phyloP scores from a whole-genome alignment of 2,329 filamentous ascomycete species.

The Colletotrichum abscissum region DNA sequence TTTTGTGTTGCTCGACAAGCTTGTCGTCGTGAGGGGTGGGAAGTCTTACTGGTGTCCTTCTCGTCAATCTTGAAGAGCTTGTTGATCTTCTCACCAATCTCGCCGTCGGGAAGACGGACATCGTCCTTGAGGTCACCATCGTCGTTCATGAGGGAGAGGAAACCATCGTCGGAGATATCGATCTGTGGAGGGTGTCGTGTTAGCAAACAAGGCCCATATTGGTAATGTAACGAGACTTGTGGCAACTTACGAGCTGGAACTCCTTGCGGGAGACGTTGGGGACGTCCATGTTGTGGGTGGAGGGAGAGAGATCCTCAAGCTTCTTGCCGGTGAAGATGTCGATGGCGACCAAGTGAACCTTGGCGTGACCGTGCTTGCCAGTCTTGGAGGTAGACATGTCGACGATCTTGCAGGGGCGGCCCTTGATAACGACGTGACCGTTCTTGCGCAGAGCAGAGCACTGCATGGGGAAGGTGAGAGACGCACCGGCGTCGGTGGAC shows the following conservation, averaged over 20 bases:
- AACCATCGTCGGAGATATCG: conserved; percentile 92
- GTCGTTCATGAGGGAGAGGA: conserved; percentile 92
- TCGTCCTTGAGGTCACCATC: conserved; percentile 92
- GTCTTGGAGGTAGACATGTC: conserved; percentile 99
- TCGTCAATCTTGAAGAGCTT: conserved; percentile 84
- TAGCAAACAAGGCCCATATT: conserved; percentile 24
- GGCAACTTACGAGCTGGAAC: conserved; percentile 88
- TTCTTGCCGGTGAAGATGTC: conserved; percentile 99
- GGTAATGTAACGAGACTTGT: too few relatives aligned
- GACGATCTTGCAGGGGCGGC: conserved; percentile 99
- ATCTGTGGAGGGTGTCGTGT: conserved; percentile 65
- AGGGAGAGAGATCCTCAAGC: conserved; percentile 98
- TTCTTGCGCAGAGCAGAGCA: conserved; percentile 99
- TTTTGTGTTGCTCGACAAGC: conserved; percentile 4
- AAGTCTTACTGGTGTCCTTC: conserved; percentile 89
- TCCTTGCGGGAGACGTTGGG: conserved; percentile 92
- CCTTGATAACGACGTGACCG: conserved; percentile 98
- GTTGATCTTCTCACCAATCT: conserved; percentile 87
- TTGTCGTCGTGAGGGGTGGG: background rate
- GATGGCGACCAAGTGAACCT: conserved; percentile 97
- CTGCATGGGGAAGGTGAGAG: conserved; percentile 95
- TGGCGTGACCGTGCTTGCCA: conserved; percentile 99
- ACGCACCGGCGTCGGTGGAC: conserved; percentile 95
- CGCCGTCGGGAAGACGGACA: conserved; percentile 91
- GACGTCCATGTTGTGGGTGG: conserved; percentile 98